Conservation (phyloP, 768 basidiomycete genomes). For the Hortiboletus flavorubellus region DNA sequence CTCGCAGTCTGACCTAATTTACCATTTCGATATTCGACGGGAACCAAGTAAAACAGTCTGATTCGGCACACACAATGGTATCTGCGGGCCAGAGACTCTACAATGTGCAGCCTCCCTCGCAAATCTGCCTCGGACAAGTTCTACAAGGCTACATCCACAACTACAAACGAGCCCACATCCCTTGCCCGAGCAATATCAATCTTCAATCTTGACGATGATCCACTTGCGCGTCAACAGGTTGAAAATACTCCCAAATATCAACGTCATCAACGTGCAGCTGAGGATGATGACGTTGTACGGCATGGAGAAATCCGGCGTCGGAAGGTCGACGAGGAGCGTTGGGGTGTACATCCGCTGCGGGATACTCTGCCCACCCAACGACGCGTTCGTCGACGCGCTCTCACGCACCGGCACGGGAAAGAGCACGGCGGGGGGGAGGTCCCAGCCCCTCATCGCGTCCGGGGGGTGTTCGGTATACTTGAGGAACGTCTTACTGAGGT, state of each 20-base stretch:
- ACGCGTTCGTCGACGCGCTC: not conserved
- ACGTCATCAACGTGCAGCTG: conserved; percentile 84
- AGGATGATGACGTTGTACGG: conserved; percentile 99
- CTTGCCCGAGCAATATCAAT: conserved; percentile 11
- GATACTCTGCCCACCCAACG: conserved; percentile 2
- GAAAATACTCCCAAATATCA: conserved; percentile 91
- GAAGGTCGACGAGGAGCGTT: conserved; percentile 83
- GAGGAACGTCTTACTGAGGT: conserved; percentile 80
- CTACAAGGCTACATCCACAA: not conserved
- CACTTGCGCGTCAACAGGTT: conserved; percentile 82
- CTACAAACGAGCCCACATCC: not conserved
- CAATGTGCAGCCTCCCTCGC: too few relatives aligned
- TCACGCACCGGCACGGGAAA: conserved; percentile 32
- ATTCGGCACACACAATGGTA: too few relatives aligned
- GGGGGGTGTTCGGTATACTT: conserved; percentile 96
- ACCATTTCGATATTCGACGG: too few relatives aligned
- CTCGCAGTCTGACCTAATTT: too few relatives aligned
- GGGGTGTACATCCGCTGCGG: conserved; percentile 66
- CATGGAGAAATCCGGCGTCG: conserved; percentile 99
- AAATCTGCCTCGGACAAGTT: too few relatives aligned
- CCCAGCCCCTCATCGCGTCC: conserved; percentile 94
- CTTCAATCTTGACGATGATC: conserved; percentile 46
- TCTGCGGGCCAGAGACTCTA: too few relatives aligned
- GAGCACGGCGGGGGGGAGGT: conserved; percentile 83
- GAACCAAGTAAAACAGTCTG: too few relatives aligned